Conservation (phyloP, 1,284 basidiomycete species). For the Puccinia sorghi region DNA sequence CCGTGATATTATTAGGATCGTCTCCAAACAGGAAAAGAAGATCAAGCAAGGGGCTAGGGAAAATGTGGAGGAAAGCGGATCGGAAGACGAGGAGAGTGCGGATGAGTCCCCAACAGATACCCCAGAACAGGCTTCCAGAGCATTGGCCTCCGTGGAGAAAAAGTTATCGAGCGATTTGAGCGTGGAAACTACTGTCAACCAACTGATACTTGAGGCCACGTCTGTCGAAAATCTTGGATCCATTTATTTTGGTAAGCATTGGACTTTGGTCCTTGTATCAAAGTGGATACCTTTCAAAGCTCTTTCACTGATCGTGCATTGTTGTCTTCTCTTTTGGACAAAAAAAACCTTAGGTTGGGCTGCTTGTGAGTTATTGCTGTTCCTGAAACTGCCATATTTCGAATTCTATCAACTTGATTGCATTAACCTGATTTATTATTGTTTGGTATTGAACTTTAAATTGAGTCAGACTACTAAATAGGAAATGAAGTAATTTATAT, state of each 20-base stretch:
- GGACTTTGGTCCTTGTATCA: not conserved
- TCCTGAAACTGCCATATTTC: not conserved
- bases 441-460: not conserved
- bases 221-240: conserved; percentile 73
- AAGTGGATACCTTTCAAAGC: not conserved
- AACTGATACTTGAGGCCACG: conserved; percentile 84
- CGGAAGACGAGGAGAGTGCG: conserved; percentile 42
- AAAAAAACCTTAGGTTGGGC: conserved; percentile 25
- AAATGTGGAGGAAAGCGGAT: conserved; percentile 12
- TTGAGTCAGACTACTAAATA: conserved; percentile 13
- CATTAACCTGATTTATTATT: not conserved
- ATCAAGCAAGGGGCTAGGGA: conserved; percentile 34
- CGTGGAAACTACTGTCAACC: conserved; percentile 89
- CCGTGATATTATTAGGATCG: conserved; percentile 51
- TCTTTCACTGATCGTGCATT: not conserved
- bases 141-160: conserved; percentile 71
- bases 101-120: conserved; percentile 54
- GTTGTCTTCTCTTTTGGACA: not conserved
- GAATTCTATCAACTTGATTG: not conserved
- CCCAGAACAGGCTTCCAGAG: conserved; percentile 82
- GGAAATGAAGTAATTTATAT: not conserved
- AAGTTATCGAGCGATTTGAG: conserved; percentile 83
- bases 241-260: conserved; percentile 64
- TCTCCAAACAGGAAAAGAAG: conserved; percentile 53
- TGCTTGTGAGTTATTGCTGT: conserved; percentile 34